phyloP scores from a whole-genome alignment of 2,329 filamentous ascomycete species.

The Trichoderma hamatum region DNA sequence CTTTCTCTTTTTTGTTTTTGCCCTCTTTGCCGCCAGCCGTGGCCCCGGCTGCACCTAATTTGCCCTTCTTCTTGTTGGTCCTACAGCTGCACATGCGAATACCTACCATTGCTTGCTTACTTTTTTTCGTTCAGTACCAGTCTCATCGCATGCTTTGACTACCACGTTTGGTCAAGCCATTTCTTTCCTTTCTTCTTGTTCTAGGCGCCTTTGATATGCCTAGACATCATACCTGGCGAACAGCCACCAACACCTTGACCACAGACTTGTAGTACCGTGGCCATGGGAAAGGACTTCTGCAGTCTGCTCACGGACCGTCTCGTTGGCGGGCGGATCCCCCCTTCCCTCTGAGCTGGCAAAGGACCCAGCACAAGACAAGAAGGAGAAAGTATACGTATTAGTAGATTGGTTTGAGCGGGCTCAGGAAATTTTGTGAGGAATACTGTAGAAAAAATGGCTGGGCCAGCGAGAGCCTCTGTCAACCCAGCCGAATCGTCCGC shows the following conservation, averaged over 20 bases:
- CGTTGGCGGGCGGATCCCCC: conserved; percentile 20
- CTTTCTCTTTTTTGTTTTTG: background rate
- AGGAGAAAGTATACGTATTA: conserved; percentile 6
- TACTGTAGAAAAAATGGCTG: conserved; percentile 12
- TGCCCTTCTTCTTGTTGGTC: background rate
- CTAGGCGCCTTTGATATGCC: background rate
- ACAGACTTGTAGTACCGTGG: conserved; percentile 7
- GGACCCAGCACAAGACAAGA: conserved; percentile 24
- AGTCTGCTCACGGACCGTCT: conserved; percentile 24
- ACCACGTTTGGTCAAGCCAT: conserved; percentile 9
- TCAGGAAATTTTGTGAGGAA: conserved; percentile 9
- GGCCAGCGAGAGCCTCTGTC: conserved; percentile 8
- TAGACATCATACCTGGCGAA: background rate
- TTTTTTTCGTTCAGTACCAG: background rate
- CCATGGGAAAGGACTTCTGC: conserved; percentile 17
- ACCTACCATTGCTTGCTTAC: background rate
- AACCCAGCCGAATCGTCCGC: conserved; percentile 11
- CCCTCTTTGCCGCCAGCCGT: conserved; percentile 2
- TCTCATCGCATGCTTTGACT: conserved; percentile 6
- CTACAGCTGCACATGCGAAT: conserved; percentile 1
- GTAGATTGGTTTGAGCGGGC: conserved; percentile 8
- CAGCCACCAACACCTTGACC: conserved; percentile 13
- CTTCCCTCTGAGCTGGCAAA: conserved; percentile 26
- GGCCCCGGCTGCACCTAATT: background rate
- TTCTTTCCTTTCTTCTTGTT: background rate